Base-by-base conservation (phyloP, 2,329 filamentous ascomycete genomes). In the Davidsoniella neocaledoniae region DNA sequence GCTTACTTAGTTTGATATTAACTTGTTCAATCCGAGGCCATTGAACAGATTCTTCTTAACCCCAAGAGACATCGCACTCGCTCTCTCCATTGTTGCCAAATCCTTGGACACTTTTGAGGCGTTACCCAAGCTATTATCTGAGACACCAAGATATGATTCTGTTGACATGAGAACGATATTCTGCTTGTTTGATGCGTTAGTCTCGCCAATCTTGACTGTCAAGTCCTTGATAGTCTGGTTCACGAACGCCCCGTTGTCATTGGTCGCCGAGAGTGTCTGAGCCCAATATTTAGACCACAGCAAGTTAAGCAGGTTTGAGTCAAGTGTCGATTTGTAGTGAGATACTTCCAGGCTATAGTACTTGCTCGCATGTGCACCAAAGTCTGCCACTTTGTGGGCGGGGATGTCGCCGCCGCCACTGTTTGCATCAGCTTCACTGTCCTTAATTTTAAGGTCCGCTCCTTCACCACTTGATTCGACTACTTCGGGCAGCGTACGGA, bases 271-370 rank as follows among this genome's bases (percentile, higher is more conserved):
- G 17, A 98, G 75, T 5, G 91, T 98, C 60, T 93, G 85, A 33
- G 95, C 88, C 91, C 87, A 94, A 71, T 98, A 98, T 66, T 96
- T 96, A 70, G 95, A 94, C 91, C 91, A 96, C 26, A 98, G 71
- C 47, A 86, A 74, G 60, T 93, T 86, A 4, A 98, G 72, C 21
- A 98, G 73, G 58, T 87, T 83, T 2, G 80, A 75, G 65, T 98
- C 91, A 25, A 98, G 79, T 0, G 83, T 83, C 55, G 85, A 91
- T 68, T 96, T 96, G 74, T 86, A 98, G 65, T 94, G 86, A 29
- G 86, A 86, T 12, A 96, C 84, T 54, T 93, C 84, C 5, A 98
- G 74, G 12, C 83, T 74, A 66, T 98, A 98, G 69, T 98, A 98
- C 50, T 83, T 79, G 62, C 77, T 84, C 12, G 84, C 81, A 62